A percentile compares a stretch with the other conserved stretches of the same genome.
Conservation (phyloP, 2,329 filamentous ascomycete genomes). For the Pleochaeta shiraiana region DNA sequence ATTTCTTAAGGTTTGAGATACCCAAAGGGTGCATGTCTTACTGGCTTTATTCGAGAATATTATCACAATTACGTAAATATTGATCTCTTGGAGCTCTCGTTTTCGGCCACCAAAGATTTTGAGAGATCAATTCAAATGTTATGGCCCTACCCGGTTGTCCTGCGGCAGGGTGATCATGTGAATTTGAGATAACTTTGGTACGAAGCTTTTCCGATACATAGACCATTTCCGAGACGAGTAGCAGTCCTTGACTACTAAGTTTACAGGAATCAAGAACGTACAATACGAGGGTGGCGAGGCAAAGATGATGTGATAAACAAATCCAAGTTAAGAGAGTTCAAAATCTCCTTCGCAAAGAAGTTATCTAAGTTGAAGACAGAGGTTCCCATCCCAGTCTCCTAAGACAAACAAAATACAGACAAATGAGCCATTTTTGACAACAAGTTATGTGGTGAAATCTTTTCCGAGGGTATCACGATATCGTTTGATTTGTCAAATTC, state of each 20-base stretch:
- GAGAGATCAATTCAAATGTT: not conserved
- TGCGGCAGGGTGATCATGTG: not conserved
- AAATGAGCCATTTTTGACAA: not conserved
- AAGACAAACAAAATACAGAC: not conserved
- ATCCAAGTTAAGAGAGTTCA: not conserved
- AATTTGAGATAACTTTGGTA: not conserved
- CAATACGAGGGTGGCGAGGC: not conserved
- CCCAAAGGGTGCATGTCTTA: not conserved
- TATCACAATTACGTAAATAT: conserved; percentile 1
- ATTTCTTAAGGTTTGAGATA: not conserved
- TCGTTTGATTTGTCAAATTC: not conserved
- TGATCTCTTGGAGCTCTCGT: not conserved
- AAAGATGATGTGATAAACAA: not conserved
- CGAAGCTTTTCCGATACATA: not conserved
- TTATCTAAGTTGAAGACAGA: not conserved
- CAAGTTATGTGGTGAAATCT: not conserved
- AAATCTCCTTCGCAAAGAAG: not conserved
- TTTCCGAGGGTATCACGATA: not conserved
- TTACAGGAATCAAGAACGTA: not conserved
- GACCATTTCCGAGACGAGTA: not conserved
- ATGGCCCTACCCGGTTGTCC: not conserved
- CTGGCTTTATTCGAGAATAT: not conserved
- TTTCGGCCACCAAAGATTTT: not conserved
- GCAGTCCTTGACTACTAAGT: not conserved
- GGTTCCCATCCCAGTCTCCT: not conserved